Evolutionary conservation across 2,329 filamentous ascomycete species (phyloP), one percentile per base, ranked within the genome.

Genomic region (Dothideomycetes sp.): DNA sequence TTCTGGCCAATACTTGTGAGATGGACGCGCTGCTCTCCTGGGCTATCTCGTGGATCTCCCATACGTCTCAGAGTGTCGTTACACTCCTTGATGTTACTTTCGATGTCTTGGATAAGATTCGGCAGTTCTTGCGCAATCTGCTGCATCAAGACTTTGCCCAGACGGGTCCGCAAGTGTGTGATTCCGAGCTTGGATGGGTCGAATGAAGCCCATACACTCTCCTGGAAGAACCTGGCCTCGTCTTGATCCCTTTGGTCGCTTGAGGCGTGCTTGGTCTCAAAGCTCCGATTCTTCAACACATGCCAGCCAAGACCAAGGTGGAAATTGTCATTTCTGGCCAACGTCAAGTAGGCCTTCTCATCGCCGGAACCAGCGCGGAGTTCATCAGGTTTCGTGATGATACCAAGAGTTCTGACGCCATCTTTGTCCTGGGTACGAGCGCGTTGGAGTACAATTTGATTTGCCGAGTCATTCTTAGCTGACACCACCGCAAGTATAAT

Each of bases 301-400:
- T 27, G 22, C 22, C 22, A 27, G 22, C 22, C 22, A 12, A 27
- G 22, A 27, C 22, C 7, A 27, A 27, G 12, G 22, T 12, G 22
- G 12, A 12, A 7, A 7, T 27, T 27, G 7, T 27, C 22, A 27
- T 7, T 27, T 12, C 22, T 7, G 7, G 12, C 7, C 7, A 27
- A 12, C 7, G 7, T 12, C 7, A 12, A 7, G 22, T 27, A 27
- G 12, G 7, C 22, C 12, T 12, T 27, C 22, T 27, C 22, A 7
- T 7, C 12, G 7, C 12, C 22, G 22, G 22, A 27, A 27, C 22
- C 22, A 27, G 12, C 12, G 12, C 12, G 7, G 12, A 27, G 22
- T 7, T 7, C 31, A 30, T 77, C 73, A 0, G 70, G 69, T 48
- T 77, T 77, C 0, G 73, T 79, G 40, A 79, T 66, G 40, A 79